Base-by-base conservation (phyloP, 1,284 basidiomycete species). In the Pseudozyma sp. region DNA sequence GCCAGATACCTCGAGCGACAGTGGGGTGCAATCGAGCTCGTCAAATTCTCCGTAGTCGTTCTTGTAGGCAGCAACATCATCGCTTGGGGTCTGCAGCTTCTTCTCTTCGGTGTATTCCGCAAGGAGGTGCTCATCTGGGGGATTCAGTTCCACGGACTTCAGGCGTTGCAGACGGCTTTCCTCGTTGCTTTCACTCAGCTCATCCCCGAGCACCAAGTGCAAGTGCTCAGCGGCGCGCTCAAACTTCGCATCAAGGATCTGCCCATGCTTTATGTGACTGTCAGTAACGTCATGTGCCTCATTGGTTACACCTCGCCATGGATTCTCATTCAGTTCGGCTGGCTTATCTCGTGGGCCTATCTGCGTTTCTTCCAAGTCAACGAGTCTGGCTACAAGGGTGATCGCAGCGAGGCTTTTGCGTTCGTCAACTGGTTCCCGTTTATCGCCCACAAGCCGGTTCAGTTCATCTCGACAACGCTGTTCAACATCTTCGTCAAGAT, bases 341-440 rank as follows among this genome's bases (percentile, higher is more conserved):
- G 97, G 94, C 92, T 98, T 68, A 91, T 95, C 8, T 89, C 92
- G 30, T 99, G 94, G 92, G 88, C 93, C 55, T 99, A 97, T 86
- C 88, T 99, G 39, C 90, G 96, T 37, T 99, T 99, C 88, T 94
- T 97, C 88, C 97, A 97, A 86, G 91, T 88, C 4, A 92, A 92
- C 84, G 87, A 88, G 55, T 85, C 84, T 46, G 87, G 86, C 53
- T 86, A 86, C 75, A 78, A 87, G 39, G 96, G 96, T 17, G 96
- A 99, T 83, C 87, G 94, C 61, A 94, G 92, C 85, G 97, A 98
- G 84, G 97, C 95, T 0, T 99, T 99, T 82, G 91, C 94, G n/a
- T 91, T 99, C 79, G 88, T 94, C 34, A 90, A 90, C 68, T 99
- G 95, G 94, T 98, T 99, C 89, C 96, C 96, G 63, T 94, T 94